Percentiles rank a stretch among this genome's conserved stretches.
Conservation (phyloP, 1,284 basidiomycete genomes). For the Irpex sp. region DNA sequence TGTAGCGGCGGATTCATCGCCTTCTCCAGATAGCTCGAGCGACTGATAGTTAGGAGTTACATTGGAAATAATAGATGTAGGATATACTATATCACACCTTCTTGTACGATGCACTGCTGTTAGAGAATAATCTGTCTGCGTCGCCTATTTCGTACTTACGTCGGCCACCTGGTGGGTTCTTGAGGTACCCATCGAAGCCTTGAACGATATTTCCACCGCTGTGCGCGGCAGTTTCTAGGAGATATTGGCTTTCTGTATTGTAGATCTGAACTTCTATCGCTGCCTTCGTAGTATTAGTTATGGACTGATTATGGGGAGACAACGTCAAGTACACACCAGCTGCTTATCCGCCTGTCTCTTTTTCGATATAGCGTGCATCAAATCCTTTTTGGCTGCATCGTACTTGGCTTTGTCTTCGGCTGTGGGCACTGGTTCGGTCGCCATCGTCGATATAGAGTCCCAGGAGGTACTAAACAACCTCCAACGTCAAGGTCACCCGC, state of each 20-base stretch:
- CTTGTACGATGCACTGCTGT: conserved; percentile 68
- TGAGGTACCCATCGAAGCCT: conserved; percentile 80
- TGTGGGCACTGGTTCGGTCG: conserved; percentile 28
- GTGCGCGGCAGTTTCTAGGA: conserved; percentile 64
- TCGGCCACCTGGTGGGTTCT: conserved; percentile 62
- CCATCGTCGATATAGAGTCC: conserved; percentile 15
- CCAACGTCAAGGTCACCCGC: too few species aligned
- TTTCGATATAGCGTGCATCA: conserved; percentile 64
- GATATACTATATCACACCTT: conserved; percentile 42
- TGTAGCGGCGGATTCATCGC: conserved; percentile 57
- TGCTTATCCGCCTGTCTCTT: conserved; percentile 71
- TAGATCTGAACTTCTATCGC: conserved; percentile 72
- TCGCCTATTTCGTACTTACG: conserved; percentile 72
- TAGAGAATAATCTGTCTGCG: conserved; percentile 75
- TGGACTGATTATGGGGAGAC: neutral
- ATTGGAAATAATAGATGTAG: neutral
- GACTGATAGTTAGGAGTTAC: conserved; percentile 40
- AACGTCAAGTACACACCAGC: conserved; percentile 43
- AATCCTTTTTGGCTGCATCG: conserved; percentile 67
- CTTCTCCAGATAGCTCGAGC: conserved; percentile 68
- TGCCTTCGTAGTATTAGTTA: conserved; percentile 38
- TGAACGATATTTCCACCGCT: conserved; percentile 81
- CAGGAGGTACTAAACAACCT: neutral
- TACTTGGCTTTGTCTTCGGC: conserved; percentile 65
- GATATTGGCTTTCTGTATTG: conserved; percentile 66